phyloP scores from a whole-genome alignment of 352 stramenopile species.

The Globisporangium echinulatum region DNA sequence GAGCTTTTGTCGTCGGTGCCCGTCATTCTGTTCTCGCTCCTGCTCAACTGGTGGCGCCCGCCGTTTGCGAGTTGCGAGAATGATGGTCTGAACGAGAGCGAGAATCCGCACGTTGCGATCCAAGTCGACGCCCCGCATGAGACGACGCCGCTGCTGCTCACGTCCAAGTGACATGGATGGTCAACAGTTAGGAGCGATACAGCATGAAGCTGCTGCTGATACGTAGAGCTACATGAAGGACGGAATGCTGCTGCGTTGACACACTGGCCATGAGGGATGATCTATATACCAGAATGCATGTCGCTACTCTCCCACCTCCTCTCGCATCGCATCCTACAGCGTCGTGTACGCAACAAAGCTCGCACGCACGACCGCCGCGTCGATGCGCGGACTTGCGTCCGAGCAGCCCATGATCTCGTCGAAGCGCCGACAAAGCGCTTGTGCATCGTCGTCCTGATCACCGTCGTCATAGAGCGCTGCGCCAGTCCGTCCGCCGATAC shows the following conservation, averaged over 20 bases:
- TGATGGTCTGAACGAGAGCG: slow-evolving; percentile 9
- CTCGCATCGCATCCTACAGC: not conserved
- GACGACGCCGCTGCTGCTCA: slow-evolving; percentile 28
- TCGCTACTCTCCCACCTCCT: not conserved
- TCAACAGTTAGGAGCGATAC: too few species aligned
- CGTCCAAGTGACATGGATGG: not conserved
- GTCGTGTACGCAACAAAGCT: slow-evolving; percentile 29
- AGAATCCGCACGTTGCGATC: slow-evolving; percentile 22
- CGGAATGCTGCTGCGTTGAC: too few species aligned
- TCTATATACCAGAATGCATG: not conserved
- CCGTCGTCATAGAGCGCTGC: too few species aligned
- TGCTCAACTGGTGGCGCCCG: slow-evolving; percentile 61
- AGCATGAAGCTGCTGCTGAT: too few species aligned
- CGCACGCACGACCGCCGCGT: slow-evolving; percentile 10
- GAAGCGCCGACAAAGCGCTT: slow-evolving; percentile 27
- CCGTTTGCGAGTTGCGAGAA: slow-evolving; percentile 22
- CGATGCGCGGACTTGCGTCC: slow-evolving; percentile 2
- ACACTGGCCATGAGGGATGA: not conserved
- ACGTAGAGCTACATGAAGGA: too few species aligned
- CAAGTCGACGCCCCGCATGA: slow-evolving; percentile 24
- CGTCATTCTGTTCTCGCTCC: slow-evolving; percentile 68
- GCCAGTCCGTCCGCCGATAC: not conserved
- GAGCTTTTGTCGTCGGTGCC: slow-evolving; percentile 72
- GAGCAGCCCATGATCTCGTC: slow-evolving; percentile 28
- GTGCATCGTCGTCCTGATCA: slow-evolving; percentile 12